Base-by-base conservation (phyloP, 805 yeast species). In the Yarrowia deformans region DNA sequence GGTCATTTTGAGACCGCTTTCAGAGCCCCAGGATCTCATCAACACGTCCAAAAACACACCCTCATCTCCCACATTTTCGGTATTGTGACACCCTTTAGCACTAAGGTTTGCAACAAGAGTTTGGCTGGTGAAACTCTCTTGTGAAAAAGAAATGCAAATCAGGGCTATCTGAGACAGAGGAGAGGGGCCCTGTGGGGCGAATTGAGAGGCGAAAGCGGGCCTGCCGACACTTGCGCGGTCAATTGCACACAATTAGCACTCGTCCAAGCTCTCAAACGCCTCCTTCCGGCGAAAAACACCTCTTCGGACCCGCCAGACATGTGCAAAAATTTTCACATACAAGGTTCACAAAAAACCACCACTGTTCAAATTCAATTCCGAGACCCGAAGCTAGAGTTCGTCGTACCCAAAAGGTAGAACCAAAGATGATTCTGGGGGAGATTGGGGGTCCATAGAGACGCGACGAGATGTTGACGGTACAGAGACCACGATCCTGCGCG, bases 321-420 rank as follows among this genome's bases (percentile, higher is more conserved):
- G 63, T 56, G 63, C 63, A 56, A 56, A 54, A 56, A 23, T 56
- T 56, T 56, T 56, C 63, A 56, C 61, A 23, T 14, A 39, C 39
- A 55, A 39, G 61, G 61, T 55, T 55, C 40, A 7, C 8, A 23
- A 34, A 55, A 37, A 16, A 23, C 29, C 29, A 23, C 10, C 35
- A 55, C 45, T 8, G n/a, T 3, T 14, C 39, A 54, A 55, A 55
- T 39, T 14, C 61, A 56, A 56, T 56, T 56, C 63, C 63, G 63
- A 56, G 48, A 56, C 63, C 63, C 63, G 63, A 56, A 23, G 48
- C 63, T 40, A 40, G 32, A 56, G 63, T 56, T 56, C 16, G 37
- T 56, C 63, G 63, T 56, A 56, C 63, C 48, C 63, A 56, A 56
- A 56, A 56, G 63, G 48, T 56, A 34, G 63, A 56, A 14, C 34